Evolutionary conservation across 176 grass and related monocot species (phyloP), one percentile per base, ranked within the genome.

Genomic region (Paspalum vaginatum): DNA sequence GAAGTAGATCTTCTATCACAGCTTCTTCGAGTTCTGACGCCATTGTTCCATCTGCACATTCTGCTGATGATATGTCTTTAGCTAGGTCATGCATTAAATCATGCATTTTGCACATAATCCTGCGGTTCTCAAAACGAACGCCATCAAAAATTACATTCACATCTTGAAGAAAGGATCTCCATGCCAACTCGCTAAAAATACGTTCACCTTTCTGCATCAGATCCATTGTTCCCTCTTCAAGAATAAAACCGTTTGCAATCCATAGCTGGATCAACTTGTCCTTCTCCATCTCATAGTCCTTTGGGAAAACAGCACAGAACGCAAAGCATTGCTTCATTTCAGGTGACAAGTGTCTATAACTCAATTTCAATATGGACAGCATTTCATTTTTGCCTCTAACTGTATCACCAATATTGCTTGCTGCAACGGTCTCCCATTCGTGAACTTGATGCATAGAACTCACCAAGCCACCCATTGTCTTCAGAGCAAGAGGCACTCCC

Each of bases 141-240:
- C 0, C 0, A 39, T 25, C 4, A 59, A 0, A 24, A 5, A 11
- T 27, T 6, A 32, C 8, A 7, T 40, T 66, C 16, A 79, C 61
- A 79, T 53, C 76, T 53, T 79, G 61, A n/a, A 84, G 25, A 66
- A 84, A 84, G 9, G 82, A 84, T 9, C 83, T 85, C 83, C 83
- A 53, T 2, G 10, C 14, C 4, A 85, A 24, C 9, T 83, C 71
- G 0, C 54, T 13, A 9, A 75, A 83, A 24, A 84, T 0, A 37
- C n/a, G 39, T 18, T 58, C 16, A 3, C 18, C 82, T 76, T 58
- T 84, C 2, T 18, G 4, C 17, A 6, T 14, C 8, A 76, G 46
- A 54, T 49, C 18, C 3, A 17, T 59, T 3, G 12, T 21, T 4
- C 45, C 21, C 0, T 74, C 47, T 41, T 24, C 59, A 46, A 17